Conservation (phyloP, 1,284 basidiomycete species). For the Hypsizygus ulmarius region DNA sequence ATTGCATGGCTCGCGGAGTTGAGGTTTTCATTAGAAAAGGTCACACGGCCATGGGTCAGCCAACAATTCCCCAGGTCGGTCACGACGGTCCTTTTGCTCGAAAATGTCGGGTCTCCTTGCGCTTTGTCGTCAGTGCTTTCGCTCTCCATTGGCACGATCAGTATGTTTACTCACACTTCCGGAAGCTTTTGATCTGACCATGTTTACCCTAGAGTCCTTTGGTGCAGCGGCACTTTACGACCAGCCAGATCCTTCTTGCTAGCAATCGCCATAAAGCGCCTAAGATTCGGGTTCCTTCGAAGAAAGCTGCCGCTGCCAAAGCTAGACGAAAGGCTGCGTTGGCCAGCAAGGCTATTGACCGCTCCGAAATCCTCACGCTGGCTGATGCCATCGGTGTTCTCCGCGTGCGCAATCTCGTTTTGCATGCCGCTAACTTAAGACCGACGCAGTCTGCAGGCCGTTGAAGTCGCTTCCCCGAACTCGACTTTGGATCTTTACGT, state of each 20-base stretch:
- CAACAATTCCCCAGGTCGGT: slow-evolving; percentile 11
- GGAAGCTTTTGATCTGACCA: neutral
- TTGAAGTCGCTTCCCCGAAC: slow-evolving; percentile 73
- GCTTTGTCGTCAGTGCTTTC: slow-evolving; percentile 32
- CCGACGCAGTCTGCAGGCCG: slow-evolving; percentile 47
- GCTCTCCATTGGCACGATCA: slow-evolving; percentile 10
- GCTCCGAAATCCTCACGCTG: slow-evolving; percentile 31
- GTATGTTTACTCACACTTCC: slow-evolving; percentile 4
- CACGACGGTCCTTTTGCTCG: neutral
- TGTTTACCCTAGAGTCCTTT: slow-evolving; percentile 7
- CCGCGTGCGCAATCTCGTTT: slow-evolving; percentile 46
- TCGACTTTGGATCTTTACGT: slow-evolving; percentile 80
- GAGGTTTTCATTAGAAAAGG: too few species aligned
- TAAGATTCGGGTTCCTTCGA: slow-evolving; percentile 55
- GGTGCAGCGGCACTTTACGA: slow-evolving; percentile 46
- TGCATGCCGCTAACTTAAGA: neutral
- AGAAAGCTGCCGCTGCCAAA: slow-evolving; percentile 62
- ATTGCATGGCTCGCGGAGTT: neutral
- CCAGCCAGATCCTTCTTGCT: slow-evolving; percentile 42
- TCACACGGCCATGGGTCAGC: neutral
- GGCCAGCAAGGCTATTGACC: slow-evolving; percentile 17
- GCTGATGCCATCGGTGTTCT: slow-evolving; percentile 64
- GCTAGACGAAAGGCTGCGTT: slow-evolving; percentile 18
- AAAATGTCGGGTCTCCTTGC: slow-evolving; percentile 20
- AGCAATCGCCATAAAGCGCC: slow-evolving; percentile 42